Percentiles rank a stretch among this genome's conserved stretches.
phyloP scores from a whole-genome alignment of 2,329 filamentous ascomycete species.

The Phyllosticta paracitricarpa region DNA sequence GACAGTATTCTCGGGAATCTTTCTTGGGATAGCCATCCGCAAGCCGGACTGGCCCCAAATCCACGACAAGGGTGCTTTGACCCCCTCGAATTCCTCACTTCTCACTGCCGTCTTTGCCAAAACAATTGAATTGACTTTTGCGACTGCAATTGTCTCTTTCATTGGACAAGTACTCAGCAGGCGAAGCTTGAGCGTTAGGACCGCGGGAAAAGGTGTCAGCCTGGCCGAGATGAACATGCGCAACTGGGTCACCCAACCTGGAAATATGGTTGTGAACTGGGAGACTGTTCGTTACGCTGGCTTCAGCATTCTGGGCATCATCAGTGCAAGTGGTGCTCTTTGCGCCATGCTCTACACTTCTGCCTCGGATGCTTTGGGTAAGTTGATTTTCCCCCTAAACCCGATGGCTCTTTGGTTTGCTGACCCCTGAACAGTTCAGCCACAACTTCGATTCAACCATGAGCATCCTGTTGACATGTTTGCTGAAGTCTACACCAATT shows the following conservation, averaged over 20 bases:
- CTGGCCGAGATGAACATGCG: constrained; percentile 72
- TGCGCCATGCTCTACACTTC: constrained; percentile 65
- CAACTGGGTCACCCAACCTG: constrained; percentile 55
- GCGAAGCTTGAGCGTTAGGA: constrained; percentile 48
- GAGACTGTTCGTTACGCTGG: constrained; percentile 55
- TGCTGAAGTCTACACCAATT: constrained; percentile 50
- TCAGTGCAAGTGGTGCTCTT: constrained; percentile 56
- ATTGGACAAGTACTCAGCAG: constrained; percentile 66
- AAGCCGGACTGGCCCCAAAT: constrained; percentile 57
- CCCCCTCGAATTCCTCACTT: constrained; percentile 55
- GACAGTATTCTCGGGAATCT: constrained; percentile 55
- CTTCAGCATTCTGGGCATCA: constrained; percentile 50
- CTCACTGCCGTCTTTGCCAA: constrained; percentile 64
- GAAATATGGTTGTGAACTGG: constrained; percentile 61
- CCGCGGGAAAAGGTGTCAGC: constrained; percentile 52
- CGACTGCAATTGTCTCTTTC: constrained; percentile 65
- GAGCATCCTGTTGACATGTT: constrained; percentile 42
- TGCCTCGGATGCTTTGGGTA: constrained; percentile 59
- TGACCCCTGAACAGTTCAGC: constrained; percentile 43
- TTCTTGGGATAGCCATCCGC: constrained; percentile 50
- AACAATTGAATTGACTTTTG: constrained; percentile 67
- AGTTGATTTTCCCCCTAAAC: background rate
- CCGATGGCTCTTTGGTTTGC: background rate
- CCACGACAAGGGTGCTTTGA: constrained; percentile 41
- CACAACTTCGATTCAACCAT: constrained; percentile 53